phyloP scores from a whole-genome alignment of 495 filamentous ascomycete species.

The Tuber umbilicatum region DNA sequence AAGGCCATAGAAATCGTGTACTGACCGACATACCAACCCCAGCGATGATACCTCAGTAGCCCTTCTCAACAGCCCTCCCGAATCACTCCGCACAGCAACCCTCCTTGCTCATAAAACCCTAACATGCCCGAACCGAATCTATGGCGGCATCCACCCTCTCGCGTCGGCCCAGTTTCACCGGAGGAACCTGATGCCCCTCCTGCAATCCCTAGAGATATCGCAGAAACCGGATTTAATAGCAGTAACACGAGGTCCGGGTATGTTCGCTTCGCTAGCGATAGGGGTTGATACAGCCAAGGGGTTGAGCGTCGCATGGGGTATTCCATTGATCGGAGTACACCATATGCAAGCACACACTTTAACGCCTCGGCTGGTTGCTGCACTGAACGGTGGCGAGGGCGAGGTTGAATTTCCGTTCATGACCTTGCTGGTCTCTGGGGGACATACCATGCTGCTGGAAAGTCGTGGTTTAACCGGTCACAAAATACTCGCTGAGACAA shows the following conservation, averaged over 20 bases:
- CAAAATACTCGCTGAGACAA: slow-evolving; percentile 59
- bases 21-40: slow-evolving; percentile 19
- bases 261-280: slow-evolving; percentile 64
- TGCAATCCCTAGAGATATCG: slow-evolving; percentile 50
- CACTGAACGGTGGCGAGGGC: slow-evolving; percentile 44
- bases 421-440: slow-evolving; percentile 83
- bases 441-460: slow-evolving; percentile 79
- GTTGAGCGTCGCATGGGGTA: slow-evolving; percentile 70
- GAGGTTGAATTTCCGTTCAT: slow-evolving; percentile 67
- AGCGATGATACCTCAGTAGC: slow-evolving; percentile 94
- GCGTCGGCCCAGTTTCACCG: slow-evolving; percentile 67
- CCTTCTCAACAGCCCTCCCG: slow-evolving; percentile 57
- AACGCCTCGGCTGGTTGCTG: slow-evolving; percentile 71
- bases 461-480: slow-evolving; percentile 62
- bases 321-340: slow-evolving; percentile 77
- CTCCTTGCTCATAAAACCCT: slow-evolving; percentile 77
- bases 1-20: background rate
- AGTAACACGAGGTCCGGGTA: slow-evolving; percentile 84
- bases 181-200: slow-evolving; percentile 56
- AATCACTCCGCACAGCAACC: slow-evolving; percentile 44
- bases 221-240: slow-evolving; percentile 70
- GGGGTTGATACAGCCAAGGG: slow-evolving; percentile 85
- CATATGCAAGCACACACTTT: slow-evolving; percentile 97
- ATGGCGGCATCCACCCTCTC: slow-evolving; percentile 71
- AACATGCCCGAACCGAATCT: slow-evolving; percentile 65